Conservation (phyloP, 2,329 filamentous ascomycete genomes). For the Chalaropsis thielavioides region DNA sequence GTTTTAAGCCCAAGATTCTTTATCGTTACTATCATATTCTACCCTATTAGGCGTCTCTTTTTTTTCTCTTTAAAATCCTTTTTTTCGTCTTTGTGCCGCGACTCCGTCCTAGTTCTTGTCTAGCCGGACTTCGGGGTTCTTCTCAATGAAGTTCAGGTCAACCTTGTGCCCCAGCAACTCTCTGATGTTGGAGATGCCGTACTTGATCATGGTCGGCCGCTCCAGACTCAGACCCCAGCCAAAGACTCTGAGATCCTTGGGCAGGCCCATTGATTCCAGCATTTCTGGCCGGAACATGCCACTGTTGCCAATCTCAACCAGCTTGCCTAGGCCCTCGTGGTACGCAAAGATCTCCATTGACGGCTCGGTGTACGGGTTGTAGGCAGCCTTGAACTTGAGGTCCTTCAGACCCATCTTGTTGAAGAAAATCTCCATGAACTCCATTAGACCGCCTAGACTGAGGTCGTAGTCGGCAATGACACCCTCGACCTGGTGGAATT, state of each 20-base stretch:
- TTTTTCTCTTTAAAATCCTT: neutral
- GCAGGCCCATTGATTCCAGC: constrained; percentile 86
- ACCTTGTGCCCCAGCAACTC: constrained; percentile 92
- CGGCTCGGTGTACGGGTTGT: constrained; percentile 90
- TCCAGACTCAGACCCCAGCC: constrained; percentile 88
- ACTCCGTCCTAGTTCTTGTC: constrained; percentile 53
- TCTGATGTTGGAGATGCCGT: constrained; percentile 74
- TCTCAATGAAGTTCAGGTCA: constrained; percentile 82
- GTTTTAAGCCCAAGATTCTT: neutral
- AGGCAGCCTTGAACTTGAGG: constrained; percentile 92
- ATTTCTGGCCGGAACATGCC: constrained; percentile 99
- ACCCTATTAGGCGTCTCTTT: neutral
- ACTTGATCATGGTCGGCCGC: constrained; percentile 96
- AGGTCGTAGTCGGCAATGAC: constrained; percentile 95
- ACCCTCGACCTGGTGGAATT: constrained; percentile 98
- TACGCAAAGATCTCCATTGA: constrained; percentile 97
- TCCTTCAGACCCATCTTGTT: constrained; percentile 77
- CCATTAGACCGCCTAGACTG: constrained; percentile 83
- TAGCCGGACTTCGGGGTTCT: constrained; percentile 77
- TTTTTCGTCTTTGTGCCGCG: constrained; percentile 9
- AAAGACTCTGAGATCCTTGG: constrained; percentile 82
- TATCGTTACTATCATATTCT: neutral
- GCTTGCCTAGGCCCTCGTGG: constrained; percentile 75
- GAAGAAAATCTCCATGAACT: constrained; percentile 91
- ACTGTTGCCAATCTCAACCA: constrained; percentile 94